Evolutionary conservation across 192 early-diverging fungal species (phyloP).

Genomic region (Backusella macrospora): DNA sequence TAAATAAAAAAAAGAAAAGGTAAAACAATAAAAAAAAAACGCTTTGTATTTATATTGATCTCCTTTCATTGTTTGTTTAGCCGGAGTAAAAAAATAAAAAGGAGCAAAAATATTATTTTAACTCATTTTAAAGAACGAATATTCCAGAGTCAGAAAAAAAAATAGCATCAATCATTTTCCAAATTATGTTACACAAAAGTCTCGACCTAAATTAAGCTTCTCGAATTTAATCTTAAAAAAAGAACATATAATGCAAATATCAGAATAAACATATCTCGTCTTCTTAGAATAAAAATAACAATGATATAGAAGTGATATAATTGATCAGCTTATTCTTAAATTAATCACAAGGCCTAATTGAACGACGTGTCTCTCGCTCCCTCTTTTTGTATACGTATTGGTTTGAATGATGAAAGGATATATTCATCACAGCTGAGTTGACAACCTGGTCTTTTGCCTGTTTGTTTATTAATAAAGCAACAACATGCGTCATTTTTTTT

Average conservation of each 20-base stretch:
- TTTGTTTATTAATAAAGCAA: neutral
- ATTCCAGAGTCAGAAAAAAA: slow-evolving; percentile 7
- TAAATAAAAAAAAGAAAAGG: neutral
- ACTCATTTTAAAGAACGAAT: neutral
- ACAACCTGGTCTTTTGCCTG: neutral
- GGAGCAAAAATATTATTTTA: slow-evolving; percentile 2
- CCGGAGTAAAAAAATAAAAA: neutral
- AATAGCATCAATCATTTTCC: neutral
- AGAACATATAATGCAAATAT: neutral
- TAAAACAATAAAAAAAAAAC: neutral
- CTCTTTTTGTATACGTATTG: neutral
- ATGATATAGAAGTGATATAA: no score
- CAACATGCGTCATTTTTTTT: neutral
- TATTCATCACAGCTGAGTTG: neutral
- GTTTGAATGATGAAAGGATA: neutral
- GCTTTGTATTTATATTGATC: slow-evolving; percentile 2
- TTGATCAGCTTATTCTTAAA: neutral
- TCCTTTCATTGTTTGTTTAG: neutral
- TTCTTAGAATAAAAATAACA: neutral
- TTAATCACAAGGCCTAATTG: neutral
- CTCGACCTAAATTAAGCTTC: slow-evolving; percentile 1
- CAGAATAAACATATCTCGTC: neutral
- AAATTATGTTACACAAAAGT: slow-evolving; percentile 2
- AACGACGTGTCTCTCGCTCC: neutral
- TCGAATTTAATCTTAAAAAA: slow-evolving; percentile 3